These are phyloP conservation scores for Hypoxylon sp. DNA, from an alignment of 2,329 filamentous ascomycete genomes.

Conservation along the genomic window DNA sequence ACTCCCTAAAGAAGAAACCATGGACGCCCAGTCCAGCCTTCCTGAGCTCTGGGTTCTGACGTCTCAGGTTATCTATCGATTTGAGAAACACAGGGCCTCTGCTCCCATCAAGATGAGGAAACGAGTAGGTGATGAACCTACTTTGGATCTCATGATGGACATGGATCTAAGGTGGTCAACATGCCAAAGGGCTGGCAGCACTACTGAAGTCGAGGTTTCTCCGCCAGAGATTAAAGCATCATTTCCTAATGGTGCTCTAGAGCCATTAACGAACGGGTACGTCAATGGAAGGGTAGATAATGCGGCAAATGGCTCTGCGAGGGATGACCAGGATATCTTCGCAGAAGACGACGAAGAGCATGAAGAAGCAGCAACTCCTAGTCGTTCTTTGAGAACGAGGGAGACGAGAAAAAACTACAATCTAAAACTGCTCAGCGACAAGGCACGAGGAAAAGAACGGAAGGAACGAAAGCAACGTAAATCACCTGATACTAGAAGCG, in stretches of 20 bases:
- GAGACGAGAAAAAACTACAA: constrained; percentile 69
- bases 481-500: constrained; percentile 49
- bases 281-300: constrained; percentile 52
- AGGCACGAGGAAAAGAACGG: constrained; percentile 67
- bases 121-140: constrained; percentile 44
- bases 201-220: constrained; percentile 58
- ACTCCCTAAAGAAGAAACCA: constrained; percentile 49
- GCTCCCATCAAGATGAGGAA: constrained; percentile 51
- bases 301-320: constrained; percentile 44
- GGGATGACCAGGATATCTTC: constrained; percentile 46
- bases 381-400: constrained; percentile 65
- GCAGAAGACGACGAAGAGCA: constrained; percentile 59
- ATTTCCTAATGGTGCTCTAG: constrained; percentile 55
- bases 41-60: constrained; percentile 52
- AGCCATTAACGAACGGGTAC: constrained; percentile 54
- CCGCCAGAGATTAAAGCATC: constrained; percentile 62
- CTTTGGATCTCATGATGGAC: constrained; percentile 50
- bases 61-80: constrained; percentile 50
- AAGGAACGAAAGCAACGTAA: constrained; percentile 61
- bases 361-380: constrained; percentile 67
- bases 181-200: constrained; percentile 44
- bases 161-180: constrained; percentile 55
- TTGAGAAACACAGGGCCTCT: constrained; percentile 51
- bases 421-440: constrained; percentile 70
- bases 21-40: constrained; percentile 47